phyloP scores from a whole-genome alignment of 371 early-diverging fungal species.

The Rhizomucor pusillus region DNA sequence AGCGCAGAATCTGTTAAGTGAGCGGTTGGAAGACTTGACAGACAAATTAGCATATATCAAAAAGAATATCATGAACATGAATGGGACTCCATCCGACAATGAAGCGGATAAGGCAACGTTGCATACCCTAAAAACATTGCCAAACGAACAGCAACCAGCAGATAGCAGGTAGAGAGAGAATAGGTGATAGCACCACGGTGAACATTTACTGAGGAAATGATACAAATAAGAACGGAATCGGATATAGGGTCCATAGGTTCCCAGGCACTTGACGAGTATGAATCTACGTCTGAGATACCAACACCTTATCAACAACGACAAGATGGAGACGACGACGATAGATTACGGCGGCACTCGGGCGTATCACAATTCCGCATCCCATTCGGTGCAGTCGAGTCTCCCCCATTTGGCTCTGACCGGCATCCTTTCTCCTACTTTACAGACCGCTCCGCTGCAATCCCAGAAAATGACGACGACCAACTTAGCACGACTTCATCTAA shows the following conservation, averaged over 20 bases:
- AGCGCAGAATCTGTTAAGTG: slow-evolving; percentile 26
- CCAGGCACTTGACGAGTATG: slow-evolving; percentile 37
- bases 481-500: slow-evolving; percentile 1
- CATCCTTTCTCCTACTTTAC: slow-evolving; percentile 40
- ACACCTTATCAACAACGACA: not conserved
- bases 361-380: slow-evolving; percentile 17
- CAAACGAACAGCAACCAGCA: not conserved
- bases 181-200: too few species aligned
- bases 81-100: slow-evolving; percentile 9
- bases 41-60: slow-evolving; percentile 37
- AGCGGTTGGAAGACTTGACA: slow-evolving; percentile 32
- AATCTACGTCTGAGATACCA: slow-evolving; percentile 14
- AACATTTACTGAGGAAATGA: too few species aligned
- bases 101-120: slow-evolving; percentile 19
- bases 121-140: slow-evolving; percentile 8
- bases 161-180: too few species aligned
- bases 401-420: slow-evolving; percentile 38
- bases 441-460: slow-evolving; percentile 7
- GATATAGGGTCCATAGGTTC: slow-evolving; percentile 36
- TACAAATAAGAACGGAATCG: slow-evolving; percentile 3
- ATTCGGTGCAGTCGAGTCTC: slow-evolving; percentile 14
- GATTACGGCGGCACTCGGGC: slow-evolving; percentile 21
- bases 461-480: slow-evolving; percentile 8
- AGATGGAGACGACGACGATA: slow-evolving; percentile 2
- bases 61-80: slow-evolving; percentile 31